Conservation (phyloP, 805 yeast genomes). For the Candida dendrica region DNA sequence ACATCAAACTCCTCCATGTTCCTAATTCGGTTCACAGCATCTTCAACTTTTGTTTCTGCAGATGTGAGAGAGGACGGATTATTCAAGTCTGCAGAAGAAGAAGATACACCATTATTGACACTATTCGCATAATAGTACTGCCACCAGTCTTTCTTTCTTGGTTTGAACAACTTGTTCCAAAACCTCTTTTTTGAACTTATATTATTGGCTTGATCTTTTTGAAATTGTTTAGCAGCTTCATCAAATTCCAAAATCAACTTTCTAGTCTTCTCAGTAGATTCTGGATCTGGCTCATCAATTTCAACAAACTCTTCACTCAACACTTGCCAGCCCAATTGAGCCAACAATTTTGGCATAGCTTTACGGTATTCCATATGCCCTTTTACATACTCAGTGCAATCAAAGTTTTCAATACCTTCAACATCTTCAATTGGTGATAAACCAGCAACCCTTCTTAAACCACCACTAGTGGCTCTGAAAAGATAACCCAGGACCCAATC, state of each 20-base stretch:
- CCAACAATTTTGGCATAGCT: constrained; percentile 79
- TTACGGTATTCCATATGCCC: constrained; percentile 98
- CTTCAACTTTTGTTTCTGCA: constrained; percentile 10
- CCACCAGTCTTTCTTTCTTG: constrained; percentile 54
- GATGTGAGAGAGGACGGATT: background rate
- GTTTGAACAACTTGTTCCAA: constrained; percentile 41
- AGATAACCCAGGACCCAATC: constrained; percentile 96
- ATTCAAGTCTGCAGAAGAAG: background rate
- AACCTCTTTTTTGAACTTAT: constrained; percentile 26
- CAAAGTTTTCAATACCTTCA: constrained; percentile 72
- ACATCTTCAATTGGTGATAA: constrained; percentile 64
- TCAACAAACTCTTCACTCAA: constrained; percentile 88
- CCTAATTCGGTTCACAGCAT: constrained; percentile 13
- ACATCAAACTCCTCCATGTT: constrained; percentile 32
- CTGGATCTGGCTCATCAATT: constrained; percentile 94
- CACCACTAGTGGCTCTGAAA: constrained; percentile 94
- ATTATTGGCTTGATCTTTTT: constrained; percentile 31
- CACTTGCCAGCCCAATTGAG: constrained; percentile 69
- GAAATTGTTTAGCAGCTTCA: constrained; percentile 65
- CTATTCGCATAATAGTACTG: constrained; percentile 21
- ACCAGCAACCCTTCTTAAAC: constrained; percentile 86
- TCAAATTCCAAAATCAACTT: constrained; percentile 80
- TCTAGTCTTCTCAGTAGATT: constrained; percentile 74
- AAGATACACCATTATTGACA: background rate
- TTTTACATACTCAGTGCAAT: constrained; percentile 78